Evolutionary conservation across 768 basidiomycete species (phyloP), one percentile per base, ranked within the genome.

Genomic region (Cyclocybe aegerita): DNA sequence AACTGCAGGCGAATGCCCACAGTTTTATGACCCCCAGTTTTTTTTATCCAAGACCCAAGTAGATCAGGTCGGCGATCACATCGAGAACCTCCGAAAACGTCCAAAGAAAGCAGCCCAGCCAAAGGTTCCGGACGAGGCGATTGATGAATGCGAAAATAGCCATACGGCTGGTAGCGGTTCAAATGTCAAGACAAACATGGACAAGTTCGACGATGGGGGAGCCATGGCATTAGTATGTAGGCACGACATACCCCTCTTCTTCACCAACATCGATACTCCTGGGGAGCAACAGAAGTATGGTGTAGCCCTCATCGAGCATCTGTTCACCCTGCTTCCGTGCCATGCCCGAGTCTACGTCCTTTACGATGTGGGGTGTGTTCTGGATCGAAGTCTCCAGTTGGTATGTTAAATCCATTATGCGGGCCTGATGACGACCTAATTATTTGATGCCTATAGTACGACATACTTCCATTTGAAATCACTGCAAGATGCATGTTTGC

Each of bases 261-360:
- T 73, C 2, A 66, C 53, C 15, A 55, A 58, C 23, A 55, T 58
- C 36, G 54, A 58, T 40, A 60, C 69, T 1, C 62, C 70, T 9
- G 69, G 73, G 4, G 66, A 75, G 48, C 56, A 72, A 50, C 69
- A 75, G 43, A 65, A 72, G 15, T 75, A 69, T 52, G 60, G 64
- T 15, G 55, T 76, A 3, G 58, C 70, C 0, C 57, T 74, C 35
- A n/a, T 8, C n/a, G 35, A 8, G 35, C 35, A 9, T n/a, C 8
- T n/a, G 35, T 36, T 9, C 9, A n/a, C 35, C n/a, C 9, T n/a
- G n/a, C n/a, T 36, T 36, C n/a, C 35, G 9, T 36, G n/a, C n/a
- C n/a, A n/a, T n/a, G n/a, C n/a, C n/a, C n/a, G n/a, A n/a, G n/a
- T n/a, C n/a, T n/a, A n/a, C n/a, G 56, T 60, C 6, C 43, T 69